Evolutionary conservation across 2,329 filamentous ascomycete species (phyloP), one percentile per base, ranked within the genome.

Genomic region (Berkeleyomyces rouxiae): DNA sequence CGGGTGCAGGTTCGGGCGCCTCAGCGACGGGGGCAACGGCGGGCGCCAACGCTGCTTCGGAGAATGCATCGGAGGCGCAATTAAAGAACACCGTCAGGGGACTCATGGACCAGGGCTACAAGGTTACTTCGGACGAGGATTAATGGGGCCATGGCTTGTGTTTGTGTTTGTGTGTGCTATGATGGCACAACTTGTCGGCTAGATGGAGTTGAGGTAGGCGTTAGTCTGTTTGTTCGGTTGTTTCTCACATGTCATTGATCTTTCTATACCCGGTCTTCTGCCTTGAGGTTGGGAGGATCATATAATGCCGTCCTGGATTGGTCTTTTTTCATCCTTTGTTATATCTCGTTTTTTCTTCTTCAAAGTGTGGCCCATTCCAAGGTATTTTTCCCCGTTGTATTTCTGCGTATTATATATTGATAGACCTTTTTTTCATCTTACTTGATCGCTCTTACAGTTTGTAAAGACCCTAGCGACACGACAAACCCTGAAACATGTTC

Each of bases 1-100:
- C 68, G 78, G 81, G 66, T 80, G 81, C 65, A 79, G 81, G 67
- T 79, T 79, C 36, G 82, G 82, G 69, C 83, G 84, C 71, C 81
- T 84, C 71, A 76, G 75, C 65, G 70, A 73, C 42, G 82, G 84
- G 69, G 70, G 53, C 61, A 13, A 10, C 57, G 5, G 16, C 59
- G 23, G 58, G 39, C 23, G 4, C 5, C 11, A 11, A 7, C 49
- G n/a, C 31, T 10, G 36, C 51, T 37, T 55, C 51, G 10, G 59
- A 59, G 13, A 16, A 33, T n/a, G 51, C 46, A 7, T 49, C 47
- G 9, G 62, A 62, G 44, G 58, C 47, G 36, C 33, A 61, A 36
- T 49, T 64, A 40, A 64, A 58, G 13, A 59, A 61, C 31, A 37
- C 53, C n/a, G 62, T 64, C n/a, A 61, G 62, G 49, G 62, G 51